Evolutionary conservation across 441 rosid genomes (phyloP), one percentile per base, ranked within the genome.

Genomic region (Arabidopsis lyrata): DNA sequence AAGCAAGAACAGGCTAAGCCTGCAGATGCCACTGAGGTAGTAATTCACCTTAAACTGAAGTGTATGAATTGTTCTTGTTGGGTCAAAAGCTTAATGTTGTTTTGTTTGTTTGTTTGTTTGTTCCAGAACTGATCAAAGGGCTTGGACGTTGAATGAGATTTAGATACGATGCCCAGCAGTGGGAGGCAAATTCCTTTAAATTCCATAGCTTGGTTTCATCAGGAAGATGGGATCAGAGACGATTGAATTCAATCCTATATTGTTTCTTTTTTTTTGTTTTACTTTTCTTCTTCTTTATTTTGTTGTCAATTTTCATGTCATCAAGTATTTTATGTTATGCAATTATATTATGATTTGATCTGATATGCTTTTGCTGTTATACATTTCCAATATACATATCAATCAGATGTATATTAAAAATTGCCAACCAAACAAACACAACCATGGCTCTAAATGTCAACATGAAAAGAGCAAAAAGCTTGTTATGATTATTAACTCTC

Each of bases 21-120:
- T 15, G 88, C 87, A 7, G 90, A 86, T 60, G 81, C 81, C 64
- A 36, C 85, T 32, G 90, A 94, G 88, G 99, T 88, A 63, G 99
- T 88, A 63, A 62, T 20, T 57, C 1, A 6, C 47, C n/a, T 14
- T 35, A 6, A n/a, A 5, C 24, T 9, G 1, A 9, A 0, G 16
- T 14, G n/a, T 3, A 0, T 15, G 20, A 10, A 47, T 14, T 54
- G 60, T 69, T 20, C 32, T 66, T 38, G 20, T 32, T 42, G 6
- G n/a, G 50, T 55, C 27, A 44, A 48, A 44, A 27, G 18, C 65
- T 76, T 5, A 55, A 1, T 54, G 44, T 27, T 9, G 18, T 16
- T 39, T 63, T 35, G 29, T 54, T 50, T 34, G n/a, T 38, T 68
- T 32, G n/a, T n/a, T n/a, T n/a, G 27, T 64, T 63, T 48, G 27